Evolutionary conservation across 106 monocot species (phyloP), one percentile per base, ranked within the genome.

Genomic region (Dendrobium officinale): DNA sequence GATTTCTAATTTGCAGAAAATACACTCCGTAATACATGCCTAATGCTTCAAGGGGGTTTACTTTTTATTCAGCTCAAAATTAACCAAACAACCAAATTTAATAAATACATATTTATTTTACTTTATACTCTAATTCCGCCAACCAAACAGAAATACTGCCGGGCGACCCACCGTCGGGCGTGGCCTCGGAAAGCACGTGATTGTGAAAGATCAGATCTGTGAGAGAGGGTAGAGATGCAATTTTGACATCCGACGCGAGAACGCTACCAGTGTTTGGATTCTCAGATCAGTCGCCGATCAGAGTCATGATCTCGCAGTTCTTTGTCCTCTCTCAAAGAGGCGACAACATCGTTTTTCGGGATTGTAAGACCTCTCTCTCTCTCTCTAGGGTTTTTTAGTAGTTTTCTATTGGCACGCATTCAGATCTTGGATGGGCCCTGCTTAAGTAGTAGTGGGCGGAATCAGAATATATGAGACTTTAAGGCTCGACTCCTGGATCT

Each of bases 271-370:
- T 37, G 70, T 0, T 26, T 26, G 64, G 24, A 24, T 22, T 66
- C 22, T 66, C 70, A 70, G 70, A 33, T 37, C 70, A 11, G 13
- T 7, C 31, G 31, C 33, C 37, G 70, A 51, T 76, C 27, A 26
- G 43, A 48, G 76, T 76, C 3, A 98, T 98, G 98, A 98, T 98
- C 82, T 95, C 98, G 43, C 98, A 98, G 80, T 92, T 98, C 85
- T 98, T 98, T 85, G 92, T 98, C 47, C 95, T 98, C 56, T 98
- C 98, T 24, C 98, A 98, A 86, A 84, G 98, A 72, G 98, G 98
- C 80, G 98, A 98, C 86, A 95, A 95, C 86, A 98, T 98, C 86
- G 98, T 98, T 77, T 98, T 98, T 80, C 92, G 98, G 27, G 98
- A 98, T 73, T 98, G 98, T 98, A 90, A 83, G 82, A 31, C 83